A percentile compares a stretch with the other conserved stretches of the same genome.
phyloP scores from a whole-genome alignment of 2,329 filamentous ascomycete genomes.

The Trichophyton benhamiae region DNA sequence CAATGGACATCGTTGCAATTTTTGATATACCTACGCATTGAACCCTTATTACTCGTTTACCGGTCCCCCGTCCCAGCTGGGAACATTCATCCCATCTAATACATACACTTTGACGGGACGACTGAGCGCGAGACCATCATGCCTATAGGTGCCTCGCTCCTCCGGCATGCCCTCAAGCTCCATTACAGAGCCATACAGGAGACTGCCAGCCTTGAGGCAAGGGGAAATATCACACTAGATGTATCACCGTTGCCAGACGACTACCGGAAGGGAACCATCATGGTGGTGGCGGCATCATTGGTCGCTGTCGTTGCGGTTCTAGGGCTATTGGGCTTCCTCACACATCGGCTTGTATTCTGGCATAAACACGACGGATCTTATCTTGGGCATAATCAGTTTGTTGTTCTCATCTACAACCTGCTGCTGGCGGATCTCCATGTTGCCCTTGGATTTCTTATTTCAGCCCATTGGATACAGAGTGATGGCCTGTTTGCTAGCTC shows the following conservation, averaged over 20 bases:
- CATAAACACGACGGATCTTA: slow-evolving; percentile 36
- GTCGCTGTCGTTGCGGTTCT: slow-evolving; percentile 37
- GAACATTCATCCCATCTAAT: too few relatives aligned
- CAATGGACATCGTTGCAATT: background rate
- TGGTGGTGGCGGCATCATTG: slow-evolving; percentile 36
- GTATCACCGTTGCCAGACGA: slow-evolving; percentile 26
- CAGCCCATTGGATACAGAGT: slow-evolving; percentile 35
- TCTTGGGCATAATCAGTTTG: slow-evolving; percentile 43
- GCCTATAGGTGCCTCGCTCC: background rate
- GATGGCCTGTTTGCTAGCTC: slow-evolving; percentile 35
- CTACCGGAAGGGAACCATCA: slow-evolving; percentile 34
- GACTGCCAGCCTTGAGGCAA: background rate
- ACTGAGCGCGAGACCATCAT: background rate
- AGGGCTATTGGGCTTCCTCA: slow-evolving; percentile 37
- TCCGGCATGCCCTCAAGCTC: background rate
- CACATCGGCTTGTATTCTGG: slow-evolving; percentile 42
- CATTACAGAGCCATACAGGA: background rate
- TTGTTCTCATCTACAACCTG: slow-evolving; percentile 44
- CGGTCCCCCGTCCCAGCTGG: too few relatives aligned
- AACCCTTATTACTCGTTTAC: background rate
- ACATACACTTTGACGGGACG: background rate
- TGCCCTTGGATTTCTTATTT: slow-evolving; percentile 39
- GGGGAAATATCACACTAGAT: slow-evolving; percentile 10
- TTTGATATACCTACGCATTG: background rate
- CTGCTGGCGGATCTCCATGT: slow-evolving; percentile 43